Evolutionary conservation across 441 rosid genomes (phyloP).

Genomic region (Bocquillonia castaneifolia): DNA sequence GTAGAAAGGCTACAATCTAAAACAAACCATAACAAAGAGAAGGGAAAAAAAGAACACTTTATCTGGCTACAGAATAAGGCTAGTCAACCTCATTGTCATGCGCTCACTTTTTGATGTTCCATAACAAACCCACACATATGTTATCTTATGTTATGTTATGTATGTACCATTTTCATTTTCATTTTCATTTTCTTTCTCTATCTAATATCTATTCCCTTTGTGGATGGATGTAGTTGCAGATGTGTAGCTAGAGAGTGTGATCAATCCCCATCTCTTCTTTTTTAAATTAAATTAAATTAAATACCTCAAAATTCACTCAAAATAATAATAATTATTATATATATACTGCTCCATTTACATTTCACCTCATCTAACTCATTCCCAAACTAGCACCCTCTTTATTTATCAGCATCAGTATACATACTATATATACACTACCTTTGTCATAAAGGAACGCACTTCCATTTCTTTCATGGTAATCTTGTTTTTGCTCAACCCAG

Average conservation of each 20-base stretch:
- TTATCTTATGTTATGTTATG: too few species aligned
- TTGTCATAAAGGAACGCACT: conserved; percentile 21
- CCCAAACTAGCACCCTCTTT: conserved; percentile 5
- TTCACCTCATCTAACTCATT: conserved; percentile 4
- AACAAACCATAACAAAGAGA: not conserved
- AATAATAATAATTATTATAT: not conserved
- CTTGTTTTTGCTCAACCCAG: conserved; percentile 25
- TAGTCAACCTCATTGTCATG: conserved; percentile 59
- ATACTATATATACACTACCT: conserved; percentile 24
- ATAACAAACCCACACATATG: conserved; percentile 27
- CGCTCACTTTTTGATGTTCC: conserved; percentile 27
- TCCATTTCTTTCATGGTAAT: conserved; percentile 28
- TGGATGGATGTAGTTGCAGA: not conserved
- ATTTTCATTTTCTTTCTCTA: not conserved
- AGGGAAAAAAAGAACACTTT: not conserved
- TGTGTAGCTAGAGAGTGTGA: conserved; percentile 12
- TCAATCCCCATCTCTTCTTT: conserved; percentile 32
- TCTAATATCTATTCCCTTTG: conserved; percentile 10
- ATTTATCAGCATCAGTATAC: conserved; percentile 1
- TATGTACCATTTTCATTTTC: not conserved
- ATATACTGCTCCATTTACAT: not conserved
- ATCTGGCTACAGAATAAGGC: conserved; percentile 16
- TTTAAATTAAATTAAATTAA: too few species aligned
- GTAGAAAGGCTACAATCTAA: too few species aligned
- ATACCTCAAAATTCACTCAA: conserved; percentile 8